Conservation (phyloP, 495 filamentous ascomycete genomes). For the Penicillium tannophilum region DNA sequence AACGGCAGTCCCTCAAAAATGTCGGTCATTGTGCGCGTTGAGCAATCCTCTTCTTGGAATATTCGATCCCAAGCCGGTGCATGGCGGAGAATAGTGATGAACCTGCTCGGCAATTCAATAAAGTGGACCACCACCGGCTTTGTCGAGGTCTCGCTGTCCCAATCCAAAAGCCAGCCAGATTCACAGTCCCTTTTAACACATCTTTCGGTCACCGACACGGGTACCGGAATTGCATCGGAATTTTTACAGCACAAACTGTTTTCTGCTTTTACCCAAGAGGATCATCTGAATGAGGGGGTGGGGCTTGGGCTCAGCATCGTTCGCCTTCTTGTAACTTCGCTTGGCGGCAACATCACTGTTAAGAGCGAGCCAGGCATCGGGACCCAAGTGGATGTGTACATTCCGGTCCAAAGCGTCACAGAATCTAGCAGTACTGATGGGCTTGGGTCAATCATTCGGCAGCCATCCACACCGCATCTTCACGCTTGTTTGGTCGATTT, state of each 20-base stretch:
- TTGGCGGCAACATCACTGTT: conserved; percentile 63
- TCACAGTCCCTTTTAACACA: conserved; percentile 27
- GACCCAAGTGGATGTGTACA: conserved; percentile 58
- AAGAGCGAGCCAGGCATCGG: conserved; percentile 57
- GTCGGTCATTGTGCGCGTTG: conserved; percentile 58
- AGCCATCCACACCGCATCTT: not conserved
- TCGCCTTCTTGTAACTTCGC: conserved; percentile 60
- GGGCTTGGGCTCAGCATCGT: conserved; percentile 73
- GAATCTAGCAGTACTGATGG: conserved; percentile 39
- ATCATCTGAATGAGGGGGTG: conserved; percentile 63
- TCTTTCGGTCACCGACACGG: conserved; percentile 64
- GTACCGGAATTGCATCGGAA: conserved; percentile 65
- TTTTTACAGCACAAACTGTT: conserved; percentile 67
- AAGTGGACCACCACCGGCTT: conserved; percentile 66
- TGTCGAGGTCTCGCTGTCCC: conserved; percentile 57
- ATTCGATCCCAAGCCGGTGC: conserved; percentile 63
- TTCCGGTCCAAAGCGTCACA: conserved; percentile 47
- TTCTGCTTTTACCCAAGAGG: conserved; percentile 72
- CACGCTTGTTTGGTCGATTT: conserved; percentile 35
- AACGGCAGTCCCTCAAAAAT: conserved; percentile 15
- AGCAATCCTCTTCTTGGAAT: conserved; percentile 50
- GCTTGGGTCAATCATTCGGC: not conserved
- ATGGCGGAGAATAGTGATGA: conserved; percentile 68
- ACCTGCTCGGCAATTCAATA: conserved; percentile 70
- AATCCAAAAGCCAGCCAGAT: conserved; percentile 27